Evolutionary conservation across 768 basidiomycete genomes (phyloP).

Genomic region (Mycena epipterygia): DNA sequence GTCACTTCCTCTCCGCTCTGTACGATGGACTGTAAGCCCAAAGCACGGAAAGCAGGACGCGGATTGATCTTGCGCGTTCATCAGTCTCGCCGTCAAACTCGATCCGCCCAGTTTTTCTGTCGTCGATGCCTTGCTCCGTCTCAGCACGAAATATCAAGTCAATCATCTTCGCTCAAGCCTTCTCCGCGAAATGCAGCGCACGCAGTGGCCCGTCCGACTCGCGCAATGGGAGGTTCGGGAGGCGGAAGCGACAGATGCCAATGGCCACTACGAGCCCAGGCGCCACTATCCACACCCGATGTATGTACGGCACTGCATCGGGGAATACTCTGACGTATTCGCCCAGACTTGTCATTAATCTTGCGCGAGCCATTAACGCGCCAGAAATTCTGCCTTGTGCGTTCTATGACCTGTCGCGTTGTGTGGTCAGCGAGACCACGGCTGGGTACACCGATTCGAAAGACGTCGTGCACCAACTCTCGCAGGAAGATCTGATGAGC

Average conservation of each 20-base stretch:
- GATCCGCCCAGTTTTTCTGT: constrained; percentile 65
- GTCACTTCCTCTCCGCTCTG: constrained; percentile 70
- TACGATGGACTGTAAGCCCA: constrained; percentile 79
- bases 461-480: constrained; percentile 56
- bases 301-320: constrained; percentile 53
- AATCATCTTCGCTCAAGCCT: constrained; percentile 69
- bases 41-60: not conserved
- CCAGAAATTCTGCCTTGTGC: constrained; percentile 77
- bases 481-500: constrained; percentile 67
- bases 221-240: constrained; percentile 78
- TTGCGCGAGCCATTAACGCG: constrained; percentile 70
- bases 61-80: constrained; percentile 37
- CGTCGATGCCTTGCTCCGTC: constrained; percentile 69
- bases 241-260: constrained; percentile 61
- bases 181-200: constrained; percentile 61
- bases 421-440: constrained; percentile 71
- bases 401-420: constrained; percentile 85
- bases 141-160: constrained; percentile 76
- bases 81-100: constrained; percentile 62
- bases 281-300: constrained; percentile 74
- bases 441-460: constrained; percentile 60
- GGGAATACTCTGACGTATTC: constrained; percentile 22
- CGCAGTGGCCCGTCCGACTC: constrained; percentile 74
- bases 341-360: constrained; percentile 72
- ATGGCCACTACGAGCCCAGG: constrained; percentile 71